These are phyloP conservation scores for Penicillium sp. DNA, from an alignment of 2,329 filamentous ascomycete genomes.

Conservation along the genomic window DNA sequence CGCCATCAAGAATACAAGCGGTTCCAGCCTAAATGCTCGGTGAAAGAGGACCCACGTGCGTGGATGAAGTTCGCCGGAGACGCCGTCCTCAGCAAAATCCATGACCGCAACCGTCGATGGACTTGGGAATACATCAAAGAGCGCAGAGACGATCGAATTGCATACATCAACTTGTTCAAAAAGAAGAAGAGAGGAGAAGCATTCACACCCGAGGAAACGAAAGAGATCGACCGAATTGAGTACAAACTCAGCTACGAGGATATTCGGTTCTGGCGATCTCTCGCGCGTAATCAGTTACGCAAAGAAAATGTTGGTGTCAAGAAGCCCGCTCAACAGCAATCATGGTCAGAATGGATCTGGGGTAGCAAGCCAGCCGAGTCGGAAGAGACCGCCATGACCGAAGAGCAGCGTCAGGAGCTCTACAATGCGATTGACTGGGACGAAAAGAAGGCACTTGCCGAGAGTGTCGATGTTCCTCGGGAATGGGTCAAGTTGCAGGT, in stretches of 20 bases:
- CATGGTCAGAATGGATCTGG: slow-evolving; percentile 93
- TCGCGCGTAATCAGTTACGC: slow-evolving; percentile 89
- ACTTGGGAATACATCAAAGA: slow-evolving; percentile 96
- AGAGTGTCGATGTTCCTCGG: slow-evolving; percentile 83
- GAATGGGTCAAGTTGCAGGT: slow-evolving; percentile 93
- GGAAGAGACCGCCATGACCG: slow-evolving; percentile 85
- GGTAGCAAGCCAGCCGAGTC: slow-evolving; percentile 72
- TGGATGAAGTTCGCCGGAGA: slow-evolving; percentile 93
- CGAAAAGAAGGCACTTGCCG: slow-evolving; percentile 86
- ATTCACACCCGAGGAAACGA: slow-evolving; percentile 68
- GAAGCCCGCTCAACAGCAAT: slow-evolving; percentile 71
- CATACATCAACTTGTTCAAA: slow-evolving; percentile 94
- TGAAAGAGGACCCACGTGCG: slow-evolving; percentile 86
- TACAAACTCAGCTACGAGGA: slow-evolving; percentile 92
- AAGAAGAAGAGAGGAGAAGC: slow-evolving; percentile 77
- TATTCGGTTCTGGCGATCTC: slow-evolving; percentile 91
- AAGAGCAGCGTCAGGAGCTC: slow-evolving; percentile 92
- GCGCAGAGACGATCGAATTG: slow-evolving; percentile 81
- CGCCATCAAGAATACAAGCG: slow-evolving; percentile 97
- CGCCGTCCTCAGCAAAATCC: slow-evolving; percentile 88
- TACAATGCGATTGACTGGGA: slow-evolving; percentile 99
- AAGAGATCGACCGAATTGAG: slow-evolving; percentile 76
- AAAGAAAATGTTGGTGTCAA: slow-evolving; percentile 93
- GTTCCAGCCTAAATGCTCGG: slow-evolving; percentile 78
- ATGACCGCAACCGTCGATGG: slow-evolving; percentile 89